Conservation (phyloP, 1,139 yeast species). For the Yamadazyma epiphylla region DNA sequence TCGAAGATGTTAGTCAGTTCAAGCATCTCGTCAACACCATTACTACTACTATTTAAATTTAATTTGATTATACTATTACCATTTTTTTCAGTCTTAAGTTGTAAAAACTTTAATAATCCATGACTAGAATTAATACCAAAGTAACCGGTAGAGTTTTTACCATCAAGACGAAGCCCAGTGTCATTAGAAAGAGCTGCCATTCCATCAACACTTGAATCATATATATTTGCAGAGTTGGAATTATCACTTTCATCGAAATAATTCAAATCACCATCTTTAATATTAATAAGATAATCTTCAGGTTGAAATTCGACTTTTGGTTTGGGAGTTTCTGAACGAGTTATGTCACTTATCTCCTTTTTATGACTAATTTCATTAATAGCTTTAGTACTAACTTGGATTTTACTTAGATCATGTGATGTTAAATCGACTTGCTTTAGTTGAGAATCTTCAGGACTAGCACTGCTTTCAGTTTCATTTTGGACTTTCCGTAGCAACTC, state of each 20-base stretch:
- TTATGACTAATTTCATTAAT: slow-evolving; percentile 16
- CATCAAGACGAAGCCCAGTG: slow-evolving; percentile 26
- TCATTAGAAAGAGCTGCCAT: slow-evolving; percentile 45
- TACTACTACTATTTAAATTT: slow-evolving; percentile 8
- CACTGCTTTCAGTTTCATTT: slow-evolving; percentile 4
- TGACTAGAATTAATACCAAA: slow-evolving; percentile 63
- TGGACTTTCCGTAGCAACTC: slow-evolving; percentile 14
- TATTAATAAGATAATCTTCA: slow-evolving; percentile 18
- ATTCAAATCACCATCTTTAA: slow-evolving; percentile 17
- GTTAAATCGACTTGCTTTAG: slow-evolving; percentile 16
- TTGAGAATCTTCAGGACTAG: slow-evolving; percentile 2
- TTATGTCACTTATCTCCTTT: slow-evolving; percentile 6
- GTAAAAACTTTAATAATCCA: slow-evolving; percentile 28
- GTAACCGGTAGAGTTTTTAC: slow-evolving; percentile 50
- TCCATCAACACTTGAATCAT: slow-evolving; percentile 36
- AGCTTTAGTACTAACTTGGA: slow-evolving; percentile 16
- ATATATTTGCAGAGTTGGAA: slow-evolving; percentile 10
- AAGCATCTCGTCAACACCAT: slow-evolving; percentile 1
- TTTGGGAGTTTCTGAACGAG: slow-evolving; percentile 1
- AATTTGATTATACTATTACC: slow-evolving; percentile 17
- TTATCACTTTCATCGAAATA: slow-evolving; percentile 19
- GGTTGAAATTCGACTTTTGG: slow-evolving; percentile 15
- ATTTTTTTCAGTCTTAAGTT: slow-evolving; percentile 16
- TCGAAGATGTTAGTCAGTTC: neutral
- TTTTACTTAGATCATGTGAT: slow-evolving; percentile 13